Base-by-base conservation (phyloP, 331 rosid species). In the Pyrus hybrid region DNA sequence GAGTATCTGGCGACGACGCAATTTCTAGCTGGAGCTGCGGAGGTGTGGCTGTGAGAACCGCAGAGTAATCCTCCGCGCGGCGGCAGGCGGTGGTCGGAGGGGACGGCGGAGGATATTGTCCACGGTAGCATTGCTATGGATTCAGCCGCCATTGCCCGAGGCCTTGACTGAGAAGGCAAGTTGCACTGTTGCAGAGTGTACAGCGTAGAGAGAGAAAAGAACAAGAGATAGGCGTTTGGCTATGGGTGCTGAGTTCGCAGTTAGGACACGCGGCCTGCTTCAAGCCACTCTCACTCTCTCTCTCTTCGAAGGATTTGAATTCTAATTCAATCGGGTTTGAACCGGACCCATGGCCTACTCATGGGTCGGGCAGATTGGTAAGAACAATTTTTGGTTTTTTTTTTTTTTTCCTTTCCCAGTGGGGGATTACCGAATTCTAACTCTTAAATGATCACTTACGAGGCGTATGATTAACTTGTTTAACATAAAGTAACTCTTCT, bases 21-120 rank as follows among this genome's bases (percentile, higher is more conserved):
- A 69, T 41, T 82, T 83, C 85, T 84, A 43, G 80, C 81, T 37
- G 73, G 41, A 77, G 80, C 80, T 75, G 87, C 85, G 29, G 87
- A 82, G 83, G 80, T 76, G 51, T 80, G 90, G 56, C 83, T 68
- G 87, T 63, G 68, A 63, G 91, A 69, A 78, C 77, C 68, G 67
- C 84, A 80, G 30, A 77, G 77, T 75, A 84, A n/a, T 77, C 85
- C 68, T 77, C 85, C 85, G 63, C 82, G 88, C 53, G 96, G 89
- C 79, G 82, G 75, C 61, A 86, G 63, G 83, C 95, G 86, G 78
- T 71, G 78, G 35, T 81, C 84, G 25, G 79, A 30, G 23, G 45
- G 56, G 43, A 75, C 45, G 51, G 23, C 54, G 72, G 83, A 70
- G 17, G 84, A 71, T 75, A 77, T 68, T 58, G 67, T 76, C 72